Evolutionary conservation across 305 asterid species (phyloP), one percentile per base, ranked within the genome.

Genomic region (Fraxinus platypoda): DNA sequence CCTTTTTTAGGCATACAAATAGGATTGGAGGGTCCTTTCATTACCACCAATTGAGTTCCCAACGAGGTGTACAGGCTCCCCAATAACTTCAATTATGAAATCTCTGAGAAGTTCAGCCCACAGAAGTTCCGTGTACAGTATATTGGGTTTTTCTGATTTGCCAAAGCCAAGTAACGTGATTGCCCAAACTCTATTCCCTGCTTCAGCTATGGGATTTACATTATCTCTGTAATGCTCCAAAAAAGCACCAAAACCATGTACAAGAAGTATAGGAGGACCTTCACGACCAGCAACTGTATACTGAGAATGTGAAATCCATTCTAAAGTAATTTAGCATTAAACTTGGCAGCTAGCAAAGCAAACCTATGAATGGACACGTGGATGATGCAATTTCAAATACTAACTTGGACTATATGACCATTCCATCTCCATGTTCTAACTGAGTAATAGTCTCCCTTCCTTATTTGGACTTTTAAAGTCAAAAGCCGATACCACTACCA

Each of bases 41-140:
- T 90, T 90, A 94, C 98, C 98, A 81, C 98, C 98, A 81, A 95
- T 91, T 76, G 98, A 95, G 91, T 95, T 95, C 80, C 98, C 98
- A 85, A 95, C 91, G 77, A 93, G 94, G 88, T 95, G 98, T 5
- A 89, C 98, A 38, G 97, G 97, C 87, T 93, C 98, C 85, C 90
- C 84, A 49, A 95, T 86, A 78, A 95, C 98, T 81, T 95, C 97
- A 83, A 90, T 76, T 80, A 95, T 95, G 84, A 95, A 95, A 85
- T 93, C 98, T 78, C 96, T 90, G 38, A 95, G 85, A 86, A 93
- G 86, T 85, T 91, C 91, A 78, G 98, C 93, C 98, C 98, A 95
- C 86, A 91, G 68, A 72, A 91, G 89, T 92, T 95, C 98, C 74
- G 95, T 90, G 90, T 95, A 95, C 38, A 91, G 82, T 74, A 91